These are phyloP conservation scores for Piloderma croceum DNA, from an alignment of 768 basidiomycete genomes.

Conservation along the genomic window DNA sequence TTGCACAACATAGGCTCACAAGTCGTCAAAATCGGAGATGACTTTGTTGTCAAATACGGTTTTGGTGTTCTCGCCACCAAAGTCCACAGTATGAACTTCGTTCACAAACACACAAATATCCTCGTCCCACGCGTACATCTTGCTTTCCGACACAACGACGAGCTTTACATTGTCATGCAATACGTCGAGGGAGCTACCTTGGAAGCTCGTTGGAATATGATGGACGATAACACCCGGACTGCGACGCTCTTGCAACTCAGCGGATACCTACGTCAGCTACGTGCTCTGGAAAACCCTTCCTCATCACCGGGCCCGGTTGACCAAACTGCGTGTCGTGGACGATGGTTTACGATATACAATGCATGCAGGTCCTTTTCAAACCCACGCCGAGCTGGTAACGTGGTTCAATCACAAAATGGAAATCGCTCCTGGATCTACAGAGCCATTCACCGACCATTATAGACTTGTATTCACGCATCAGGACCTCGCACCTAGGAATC, in stretches of 20 bases:
- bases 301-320: slow-evolving; percentile 6
- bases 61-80: too few relatives aligned
- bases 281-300: too few relatives aligned
- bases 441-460: too few relatives aligned
- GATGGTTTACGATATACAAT: slow-evolving; percentile 4
- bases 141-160: slow-evolving; percentile 6
- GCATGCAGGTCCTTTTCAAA: slow-evolving; percentile 10
- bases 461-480: slow-evolving; percentile 18
- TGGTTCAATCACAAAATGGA: slow-evolving; percentile 12
- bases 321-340: slow-evolving; percentile 8
- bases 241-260: too few relatives aligned
- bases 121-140: slow-evolving; percentile 17
- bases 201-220: too few relatives aligned
- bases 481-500: slow-evolving; percentile 15
- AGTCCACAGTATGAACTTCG: too few relatives aligned
- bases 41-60: too few relatives aligned
- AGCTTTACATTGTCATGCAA: slow-evolving; percentile 14
- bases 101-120: slow-evolving; percentile 11
- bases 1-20: too few relatives aligned
- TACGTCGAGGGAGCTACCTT: slow-evolving; percentile 14
- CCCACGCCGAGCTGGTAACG: slow-evolving; percentile 9
- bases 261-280: too few relatives aligned
- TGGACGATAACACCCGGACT: too few relatives aligned
- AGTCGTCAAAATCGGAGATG: too few relatives aligned
- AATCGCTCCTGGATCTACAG: too few relatives aligned